These are phyloP conservation scores for Nakazawaea wyomingensis DNA, from an alignment of 805 yeast genomes.

Conservation along the genomic window DNA sequence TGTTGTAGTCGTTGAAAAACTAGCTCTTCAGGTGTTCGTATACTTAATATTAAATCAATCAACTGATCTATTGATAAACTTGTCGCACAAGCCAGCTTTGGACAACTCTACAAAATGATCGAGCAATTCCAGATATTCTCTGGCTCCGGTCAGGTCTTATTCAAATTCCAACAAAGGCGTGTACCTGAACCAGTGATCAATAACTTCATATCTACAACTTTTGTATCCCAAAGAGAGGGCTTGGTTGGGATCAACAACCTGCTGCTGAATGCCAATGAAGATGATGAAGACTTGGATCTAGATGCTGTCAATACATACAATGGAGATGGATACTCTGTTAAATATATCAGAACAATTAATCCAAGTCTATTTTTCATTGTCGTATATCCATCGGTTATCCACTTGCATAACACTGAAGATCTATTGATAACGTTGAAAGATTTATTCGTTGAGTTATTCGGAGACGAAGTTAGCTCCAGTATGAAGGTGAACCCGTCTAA, in stretches of 20 bases:
- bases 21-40: too few relatives aligned
- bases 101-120: too few relatives aligned
- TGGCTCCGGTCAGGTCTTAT: conserved; percentile 45
- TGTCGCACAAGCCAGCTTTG: too few relatives aligned
- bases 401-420: conserved; percentile 28
- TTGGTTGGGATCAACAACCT: conserved; percentile 20
- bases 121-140: conserved; percentile 47
- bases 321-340: conserved; percentile 38
- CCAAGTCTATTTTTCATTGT: conserved; percentile 39
- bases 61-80: too few relatives aligned
- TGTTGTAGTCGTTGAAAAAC: too few relatives aligned
- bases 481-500: conserved; percentile 24
- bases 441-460: conserved; percentile 27
- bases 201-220: conserved; percentile 41
- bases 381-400: conserved; percentile 34
- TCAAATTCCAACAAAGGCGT: conserved; percentile 36
- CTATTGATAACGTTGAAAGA: conserved; percentile 25
- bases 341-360: conserved; percentile 36
- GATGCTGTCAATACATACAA: conserved; percentile 21
- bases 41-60: too few relatives aligned
- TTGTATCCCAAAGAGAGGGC: conserved; percentile 34
- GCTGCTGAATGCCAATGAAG: conserved; percentile 13
- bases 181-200: conserved; percentile 38
- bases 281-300: conserved; percentile 19
- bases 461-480: conserved; percentile 22